phyloP scores from a whole-genome alignment of 192 early-diverging fungal species.

The Mortierella claussenii region DNA sequence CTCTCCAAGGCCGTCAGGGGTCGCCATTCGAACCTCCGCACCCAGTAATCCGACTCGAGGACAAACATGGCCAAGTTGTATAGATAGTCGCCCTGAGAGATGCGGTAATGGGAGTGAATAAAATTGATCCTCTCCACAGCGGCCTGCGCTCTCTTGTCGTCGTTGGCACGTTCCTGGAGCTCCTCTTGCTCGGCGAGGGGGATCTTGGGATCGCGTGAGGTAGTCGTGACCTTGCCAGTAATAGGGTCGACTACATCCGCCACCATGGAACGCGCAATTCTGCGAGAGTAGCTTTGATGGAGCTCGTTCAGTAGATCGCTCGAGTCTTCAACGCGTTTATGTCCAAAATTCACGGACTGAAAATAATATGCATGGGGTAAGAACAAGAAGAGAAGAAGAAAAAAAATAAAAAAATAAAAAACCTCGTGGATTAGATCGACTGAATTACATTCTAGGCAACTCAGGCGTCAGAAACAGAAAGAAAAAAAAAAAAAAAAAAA shows the following conservation, averaged over 20 bases:
- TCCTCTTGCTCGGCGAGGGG: conserved; percentile 11
- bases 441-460: too few species aligned
- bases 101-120: conserved; percentile 50
- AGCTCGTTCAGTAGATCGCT: conserved; percentile 36
- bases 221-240: not conserved
- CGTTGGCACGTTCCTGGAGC: conserved; percentile 15
- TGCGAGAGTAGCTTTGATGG: conserved; percentile 27
- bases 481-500: not conserved
- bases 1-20: conserved; percentile 37
- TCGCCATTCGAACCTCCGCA: conserved; percentile 44
- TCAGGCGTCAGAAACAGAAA: not conserved
- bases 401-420: too few species aligned
- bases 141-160: conserved; percentile 11
- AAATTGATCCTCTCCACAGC: conserved; percentile 49
- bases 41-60: conserved; percentile 31
- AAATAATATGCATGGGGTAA: too few species aligned
- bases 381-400: too few species aligned
- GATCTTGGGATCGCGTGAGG: not conserved
- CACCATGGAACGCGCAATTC: not conserved
- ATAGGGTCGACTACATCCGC: not conserved
- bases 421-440: too few species aligned
- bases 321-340: conserved; percentile 7
- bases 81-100: conserved; percentile 51
- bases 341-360: conserved; percentile 13
- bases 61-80: conserved; percentile 47